phyloP scores from a whole-genome alignment of 2,329 filamentous ascomycete species.

The Colletotrichum magnum region DNA sequence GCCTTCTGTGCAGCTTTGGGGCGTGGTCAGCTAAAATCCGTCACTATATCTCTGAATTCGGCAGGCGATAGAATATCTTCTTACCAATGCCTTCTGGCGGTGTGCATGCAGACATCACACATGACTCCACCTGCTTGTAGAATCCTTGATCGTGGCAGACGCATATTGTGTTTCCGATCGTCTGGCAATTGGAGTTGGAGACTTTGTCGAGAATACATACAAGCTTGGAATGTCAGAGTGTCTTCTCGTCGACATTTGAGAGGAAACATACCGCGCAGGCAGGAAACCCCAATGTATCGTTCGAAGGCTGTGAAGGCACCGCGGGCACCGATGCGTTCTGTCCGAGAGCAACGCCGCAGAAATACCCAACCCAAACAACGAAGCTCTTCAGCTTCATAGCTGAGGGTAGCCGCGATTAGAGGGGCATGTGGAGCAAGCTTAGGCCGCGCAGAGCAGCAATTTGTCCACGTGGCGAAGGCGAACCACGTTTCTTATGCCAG shows the following conservation, averaged over 20 bases:
- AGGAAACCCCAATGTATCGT: slow-evolving; percentile 8
- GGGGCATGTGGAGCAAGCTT: slow-evolving; percentile 1
- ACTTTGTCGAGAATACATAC: slow-evolving; percentile 5
- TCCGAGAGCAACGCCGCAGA: background rate
- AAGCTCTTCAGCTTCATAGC: slow-evolving; percentile 2
- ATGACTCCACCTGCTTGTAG: slow-evolving; percentile 12
- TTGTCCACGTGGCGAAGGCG: background rate
- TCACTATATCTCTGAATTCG: no score
- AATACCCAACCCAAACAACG: background rate
- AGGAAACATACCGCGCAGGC: slow-evolving; percentile 3
- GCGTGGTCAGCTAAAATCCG: background rate
- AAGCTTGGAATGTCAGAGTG: background rate
- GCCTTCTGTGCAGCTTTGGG: slow-evolving; percentile 17
- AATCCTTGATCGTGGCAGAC: slow-evolving; percentile 13
- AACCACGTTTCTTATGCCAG: background rate
- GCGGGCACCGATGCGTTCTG: slow-evolving; percentile 1
- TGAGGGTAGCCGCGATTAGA: background rate
- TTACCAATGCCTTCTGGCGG: slow-evolving; percentile 14
- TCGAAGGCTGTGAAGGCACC: background rate
- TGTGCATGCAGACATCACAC: slow-evolving; percentile 14
- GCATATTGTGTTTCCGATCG: slow-evolving; percentile 16
- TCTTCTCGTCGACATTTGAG: background rate
- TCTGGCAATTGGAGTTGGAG: background rate
- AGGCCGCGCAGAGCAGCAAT: background rate
- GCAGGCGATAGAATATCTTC: background rate